Evolutionary conservation across 1,284 basidiomycete species (phyloP).

Genomic region (Tranzscheliella williamsii): DNA sequence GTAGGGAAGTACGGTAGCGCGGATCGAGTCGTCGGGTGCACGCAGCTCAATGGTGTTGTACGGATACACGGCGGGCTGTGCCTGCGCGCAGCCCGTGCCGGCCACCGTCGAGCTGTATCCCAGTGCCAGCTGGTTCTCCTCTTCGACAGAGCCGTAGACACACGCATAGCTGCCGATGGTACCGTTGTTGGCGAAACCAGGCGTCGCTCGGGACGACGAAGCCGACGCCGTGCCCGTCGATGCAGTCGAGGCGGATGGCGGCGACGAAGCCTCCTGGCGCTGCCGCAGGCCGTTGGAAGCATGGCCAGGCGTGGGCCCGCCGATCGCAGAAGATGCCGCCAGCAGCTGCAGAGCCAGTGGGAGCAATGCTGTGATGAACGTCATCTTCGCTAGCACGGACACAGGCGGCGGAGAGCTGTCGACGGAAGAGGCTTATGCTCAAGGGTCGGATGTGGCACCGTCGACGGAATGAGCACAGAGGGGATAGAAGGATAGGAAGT

Average conservation of each 20-base stretch:
- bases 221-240: constrained; percentile 7
- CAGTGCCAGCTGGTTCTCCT: constrained; percentile 22
- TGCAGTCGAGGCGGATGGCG: constrained; percentile 1
- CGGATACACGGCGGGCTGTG: constrained; percentile 42
- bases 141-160: constrained; percentile 19
- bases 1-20: constrained; percentile 47
- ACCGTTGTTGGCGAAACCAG: constrained; percentile 52
- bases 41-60: constrained; percentile 45
- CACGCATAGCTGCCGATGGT: constrained; percentile 46
- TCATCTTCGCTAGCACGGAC: too few species aligned
- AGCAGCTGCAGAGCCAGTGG: constrained; percentile 31
- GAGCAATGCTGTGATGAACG: constrained; percentile 8
- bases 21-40: constrained; percentile 49
- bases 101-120: constrained; percentile 21
- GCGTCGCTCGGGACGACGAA: constrained; percentile 18
- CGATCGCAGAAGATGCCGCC: constrained; percentile 7
- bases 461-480: too few species aligned
- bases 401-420: too few species aligned
- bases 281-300: neutral
- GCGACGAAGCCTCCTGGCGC: constrained; percentile 1
- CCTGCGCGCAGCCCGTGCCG: constrained; percentile 21
- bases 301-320: constrained; percentile 10
- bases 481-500: too few species aligned
- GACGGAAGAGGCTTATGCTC: too few species aligned
- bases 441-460: too few species aligned